Conservation (phyloP, 257 asterid genomes). For the Solanum ossicruentum region DNA sequence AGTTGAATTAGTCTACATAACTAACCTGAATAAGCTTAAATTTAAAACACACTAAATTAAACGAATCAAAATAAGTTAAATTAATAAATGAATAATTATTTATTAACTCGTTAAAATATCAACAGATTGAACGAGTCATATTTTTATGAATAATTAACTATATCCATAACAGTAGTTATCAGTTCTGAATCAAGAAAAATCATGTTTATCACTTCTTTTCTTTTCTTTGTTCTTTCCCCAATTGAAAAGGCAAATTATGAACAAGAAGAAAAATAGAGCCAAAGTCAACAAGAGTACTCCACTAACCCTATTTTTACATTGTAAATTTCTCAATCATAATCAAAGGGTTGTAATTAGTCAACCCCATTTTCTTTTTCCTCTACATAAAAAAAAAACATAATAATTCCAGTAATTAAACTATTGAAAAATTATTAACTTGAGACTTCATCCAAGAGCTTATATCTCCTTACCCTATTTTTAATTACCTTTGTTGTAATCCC, state of each 20-base stretch:
- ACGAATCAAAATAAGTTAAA: not conserved
- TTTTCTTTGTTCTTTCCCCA: not conserved
- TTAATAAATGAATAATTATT: not conserved
- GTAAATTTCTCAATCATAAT: not conserved
- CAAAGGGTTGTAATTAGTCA: not conserved
- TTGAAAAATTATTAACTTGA: conserved; percentile 13
- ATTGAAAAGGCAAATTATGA: not conserved
- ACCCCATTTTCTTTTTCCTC: not conserved
- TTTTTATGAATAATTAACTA: not conserved
- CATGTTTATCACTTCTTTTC: not conserved
- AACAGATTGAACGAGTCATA: not conserved
- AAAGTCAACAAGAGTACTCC: not conserved
- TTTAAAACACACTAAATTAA: too few species aligned
- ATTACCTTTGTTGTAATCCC: conserved; percentile 27
- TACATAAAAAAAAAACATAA: not conserved
- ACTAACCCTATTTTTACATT: not conserved
- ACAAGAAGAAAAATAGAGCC: not conserved
- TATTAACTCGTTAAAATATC: not conserved
- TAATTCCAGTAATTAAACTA: not conserved
- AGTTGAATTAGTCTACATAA: too few species aligned
- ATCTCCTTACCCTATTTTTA: conserved; percentile 57
- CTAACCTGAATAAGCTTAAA: too few species aligned
- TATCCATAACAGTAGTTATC: not conserved
- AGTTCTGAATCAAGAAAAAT: not conserved
- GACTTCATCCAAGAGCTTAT: conserved; percentile 67